These are phyloP conservation scores for Yamadazyma membranifaciens DNA, from an alignment of 1,139 yeast species.

Conservation along the genomic window DNA sequence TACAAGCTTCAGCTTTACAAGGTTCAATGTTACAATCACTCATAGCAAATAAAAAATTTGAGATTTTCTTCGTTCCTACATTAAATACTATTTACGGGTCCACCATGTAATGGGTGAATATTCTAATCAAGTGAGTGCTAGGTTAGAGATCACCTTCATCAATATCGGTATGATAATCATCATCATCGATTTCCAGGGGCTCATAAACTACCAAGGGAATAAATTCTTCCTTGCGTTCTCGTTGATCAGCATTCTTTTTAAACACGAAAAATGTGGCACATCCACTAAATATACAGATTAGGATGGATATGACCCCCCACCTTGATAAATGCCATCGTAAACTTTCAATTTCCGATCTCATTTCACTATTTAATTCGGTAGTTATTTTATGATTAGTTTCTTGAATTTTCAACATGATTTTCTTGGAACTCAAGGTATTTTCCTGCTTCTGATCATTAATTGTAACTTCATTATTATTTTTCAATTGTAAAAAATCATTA, in stretches of 20 bases:
- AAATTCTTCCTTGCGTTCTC: slow-evolving; percentile 33
- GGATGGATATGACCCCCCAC: slow-evolving; percentile 71
- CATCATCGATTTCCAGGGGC: slow-evolving; percentile 50
- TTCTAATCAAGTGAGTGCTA: no score
- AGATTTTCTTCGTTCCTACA: no score
- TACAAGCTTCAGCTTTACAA: slow-evolving; percentile 69
- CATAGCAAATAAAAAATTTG: slow-evolving; percentile 2
- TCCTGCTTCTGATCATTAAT: slow-evolving; percentile 85
- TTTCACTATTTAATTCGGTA: slow-evolving; percentile 76
- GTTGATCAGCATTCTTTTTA: slow-evolving; percentile 24
- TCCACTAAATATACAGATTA: slow-evolving; percentile 40
- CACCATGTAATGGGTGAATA: no score
- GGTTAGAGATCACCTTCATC: slow-evolving; percentile 22
- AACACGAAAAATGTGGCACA: slow-evolving; percentile 43
- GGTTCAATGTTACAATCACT: slow-evolving; percentile 31
- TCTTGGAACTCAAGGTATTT: slow-evolving; percentile 73
- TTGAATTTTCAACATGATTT: slow-evolving; percentile 68
- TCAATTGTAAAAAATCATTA: slow-evolving; percentile 61
- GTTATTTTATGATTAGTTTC: slow-evolving; percentile 85
- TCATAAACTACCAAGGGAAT: slow-evolving; percentile 47
- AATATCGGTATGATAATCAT: slow-evolving; percentile 46
- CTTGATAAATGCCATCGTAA: slow-evolving; percentile 93
- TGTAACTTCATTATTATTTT: slow-evolving; percentile 79
- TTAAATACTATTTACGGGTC: no score
- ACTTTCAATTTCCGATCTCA: slow-evolving; percentile 83